Conservation (phyloP, 345 rosid species). For the Brassica cretica region DNA sequence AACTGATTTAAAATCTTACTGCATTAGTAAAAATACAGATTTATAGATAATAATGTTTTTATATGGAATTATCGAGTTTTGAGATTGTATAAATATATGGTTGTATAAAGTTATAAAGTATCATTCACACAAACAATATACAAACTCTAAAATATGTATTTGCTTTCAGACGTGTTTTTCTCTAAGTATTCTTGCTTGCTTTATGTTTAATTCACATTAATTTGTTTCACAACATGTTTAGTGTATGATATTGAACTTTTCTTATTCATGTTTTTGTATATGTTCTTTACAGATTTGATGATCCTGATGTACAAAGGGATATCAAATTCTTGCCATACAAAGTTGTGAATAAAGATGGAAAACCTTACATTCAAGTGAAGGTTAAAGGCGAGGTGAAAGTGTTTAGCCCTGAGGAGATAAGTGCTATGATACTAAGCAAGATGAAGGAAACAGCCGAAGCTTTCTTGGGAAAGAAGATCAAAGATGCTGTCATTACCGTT, state of each 20-base stretch:
- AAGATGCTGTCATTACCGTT: conserved; percentile 60
- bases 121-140: neutral
- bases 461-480: conserved; percentile 52
- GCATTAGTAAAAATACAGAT: neutral
- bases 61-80: no score
- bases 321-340: conserved; percentile 58
- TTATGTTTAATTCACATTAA: neutral
- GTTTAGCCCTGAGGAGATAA: conserved; percentile 68
- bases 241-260: neutral
- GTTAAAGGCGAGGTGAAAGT: conserved; percentile 53
- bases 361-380: conserved; percentile 38
- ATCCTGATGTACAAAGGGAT: conserved; percentile 57
- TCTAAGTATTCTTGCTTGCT: neutral
- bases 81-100: no score
- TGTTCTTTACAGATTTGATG: conserved; percentile 35
- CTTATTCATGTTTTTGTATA: conserved; percentile 2
- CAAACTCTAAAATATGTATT: neutral
- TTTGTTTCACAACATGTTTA: neutral
- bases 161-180: neutral
- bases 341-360: conserved; percentile 47
- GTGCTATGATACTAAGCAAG: conserved; percentile 58
- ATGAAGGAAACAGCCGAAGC: conserved; percentile 69
- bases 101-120: no score
- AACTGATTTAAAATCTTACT: neutral
- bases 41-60: neutral